Base-by-base conservation (phyloP, 345 rosid species). In the Boechera divaricarpa region DNA sequence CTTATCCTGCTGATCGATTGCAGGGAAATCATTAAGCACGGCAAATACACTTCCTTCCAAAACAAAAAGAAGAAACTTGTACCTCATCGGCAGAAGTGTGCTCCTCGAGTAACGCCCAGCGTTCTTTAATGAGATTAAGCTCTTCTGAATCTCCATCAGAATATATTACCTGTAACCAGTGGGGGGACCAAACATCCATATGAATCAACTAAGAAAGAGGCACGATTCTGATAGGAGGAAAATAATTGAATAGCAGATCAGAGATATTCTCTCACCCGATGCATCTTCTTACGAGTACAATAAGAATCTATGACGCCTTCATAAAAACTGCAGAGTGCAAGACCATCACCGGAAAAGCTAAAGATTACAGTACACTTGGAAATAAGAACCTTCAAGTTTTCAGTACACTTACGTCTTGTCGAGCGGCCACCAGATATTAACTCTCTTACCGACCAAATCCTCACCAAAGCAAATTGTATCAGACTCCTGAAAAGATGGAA, bases 391-490 rank as follows among this genome's bases (percentile, higher is more conserved):
- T 62, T 62, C 39, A 12, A 39, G 51, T 65, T 77, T 54, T 6
- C 1, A 10, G 45, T 53, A 63, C 45, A 74, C 93, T 85, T 65
- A 88, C 96, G 4, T 85, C 72, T 63, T 81, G 81, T 90, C 96
- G 67, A 80, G 8, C 7, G 93, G 96, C 96, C 96, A 90, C 90
- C 91, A 90, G 28, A 90, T 85, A 69, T 81, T 86, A 65, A 90
- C 77, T 81, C 73, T 88, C 69, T 75, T 69, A 45, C 87, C 93
- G 15, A 83, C 65, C 85, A 90, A 72, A 66, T 80, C 82, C 80
- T 80, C 76, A 51, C 77, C 79, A 67, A 69, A 65, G 29, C 28
- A 82, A 67, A 70, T 74, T 57, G 10, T 70, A 55, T 63, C 65
- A 72, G 85, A 77, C 35, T 42, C 81, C 91, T 90, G 78, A 68